Conservation (phyloP, 306 rosid genomes). For the Psophocarpus tetragonolobus region DNA sequence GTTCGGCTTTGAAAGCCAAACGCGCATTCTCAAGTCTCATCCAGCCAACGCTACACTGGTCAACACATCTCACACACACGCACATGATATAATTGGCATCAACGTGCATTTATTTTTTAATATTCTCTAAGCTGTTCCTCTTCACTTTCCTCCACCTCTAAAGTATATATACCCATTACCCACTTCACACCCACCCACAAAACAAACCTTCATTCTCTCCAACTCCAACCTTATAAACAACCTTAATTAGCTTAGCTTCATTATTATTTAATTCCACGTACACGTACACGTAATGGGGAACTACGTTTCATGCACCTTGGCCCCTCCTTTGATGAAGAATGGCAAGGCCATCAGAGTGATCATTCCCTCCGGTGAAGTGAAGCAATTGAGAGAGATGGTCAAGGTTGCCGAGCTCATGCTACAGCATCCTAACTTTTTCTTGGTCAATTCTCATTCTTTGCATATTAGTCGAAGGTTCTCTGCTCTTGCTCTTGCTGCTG, state of each 20-base stretch:
- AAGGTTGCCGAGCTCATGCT: constrained; percentile 95
- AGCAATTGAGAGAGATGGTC: constrained; percentile 52
- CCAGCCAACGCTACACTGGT: constrained; percentile 16
- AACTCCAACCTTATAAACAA: neutral
- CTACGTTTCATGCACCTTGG: constrained; percentile 70
- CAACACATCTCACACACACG: constrained; percentile 34
- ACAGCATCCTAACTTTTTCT: constrained; percentile 61
- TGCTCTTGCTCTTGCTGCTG: constrained; percentile 78
- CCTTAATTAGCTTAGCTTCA: too few species aligned
- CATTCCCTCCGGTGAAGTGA: constrained; percentile 75
- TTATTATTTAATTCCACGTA: neutral
- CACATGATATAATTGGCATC: neutral
- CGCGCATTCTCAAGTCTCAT: constrained; percentile 35
- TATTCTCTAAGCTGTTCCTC: neutral
- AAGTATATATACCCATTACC: neutral
- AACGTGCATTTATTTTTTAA: neutral
- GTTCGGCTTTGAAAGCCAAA: neutral
- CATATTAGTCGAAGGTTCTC: constrained; percentile 73
- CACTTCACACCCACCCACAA: neutral
- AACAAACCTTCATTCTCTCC: neutral
- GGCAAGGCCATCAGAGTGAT: constrained; percentile 63
- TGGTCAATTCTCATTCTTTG: constrained; percentile 59
- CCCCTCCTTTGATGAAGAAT: constrained; percentile 64
- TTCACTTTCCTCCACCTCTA: neutral
- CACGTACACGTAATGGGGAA: constrained; percentile 59